Percentiles rank a stretch among this genome's conserved stretches.
Conservation (phyloP, 805 yeast species). For the Metschnikowia cerradonensis region DNA sequence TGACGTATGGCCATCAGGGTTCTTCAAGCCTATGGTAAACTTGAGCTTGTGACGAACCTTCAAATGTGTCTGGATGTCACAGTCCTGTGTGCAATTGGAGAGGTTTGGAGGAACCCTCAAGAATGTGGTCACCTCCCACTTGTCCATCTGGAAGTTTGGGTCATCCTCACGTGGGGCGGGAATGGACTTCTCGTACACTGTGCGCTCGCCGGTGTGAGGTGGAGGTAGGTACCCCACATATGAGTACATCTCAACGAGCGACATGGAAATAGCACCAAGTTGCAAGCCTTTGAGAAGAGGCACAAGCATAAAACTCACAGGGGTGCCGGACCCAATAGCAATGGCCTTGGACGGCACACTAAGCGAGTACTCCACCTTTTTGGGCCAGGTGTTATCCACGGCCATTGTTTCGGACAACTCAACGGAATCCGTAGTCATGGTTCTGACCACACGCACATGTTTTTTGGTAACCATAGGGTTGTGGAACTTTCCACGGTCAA, state of each 20-base stretch:
- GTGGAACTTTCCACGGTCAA: slow-evolving; percentile 79
- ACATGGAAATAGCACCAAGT: slow-evolving; percentile 68
- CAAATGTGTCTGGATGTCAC: slow-evolving; percentile 61
- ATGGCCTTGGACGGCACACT: slow-evolving; percentile 84
- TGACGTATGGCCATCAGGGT: slow-evolving; percentile 90
- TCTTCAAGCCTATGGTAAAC: slow-evolving; percentile 70
- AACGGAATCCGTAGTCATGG: slow-evolving; percentile 79
- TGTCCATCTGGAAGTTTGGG: slow-evolving; percentile 42
- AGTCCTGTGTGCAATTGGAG: slow-evolving; percentile 80
- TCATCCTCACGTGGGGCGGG: slow-evolving; percentile 41
- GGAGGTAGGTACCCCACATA: slow-evolving; percentile 56
- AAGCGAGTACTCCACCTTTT: slow-evolving; percentile 84
- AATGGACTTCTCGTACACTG: slow-evolving; percentile 46
- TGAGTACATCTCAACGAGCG: slow-evolving; percentile 63
- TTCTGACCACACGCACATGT: slow-evolving; percentile 77
- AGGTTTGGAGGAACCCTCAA: slow-evolving; percentile 70
- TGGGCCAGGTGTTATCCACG: slow-evolving; percentile 94
- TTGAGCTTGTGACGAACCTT: slow-evolving; percentile 88
- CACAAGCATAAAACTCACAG: slow-evolving; percentile 64
- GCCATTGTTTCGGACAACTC: slow-evolving; percentile 90
- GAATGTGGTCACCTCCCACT: slow-evolving; percentile 68
- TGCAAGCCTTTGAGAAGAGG: slow-evolving; percentile 80
- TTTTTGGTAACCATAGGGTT: slow-evolving; percentile 61
- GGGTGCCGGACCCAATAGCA: slow-evolving; percentile 79
- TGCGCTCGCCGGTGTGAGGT: slow-evolving; percentile 58